A percentile compares a stretch with the other conserved stretches of the same genome.
Conservation (phyloP, 495 filamentous ascomycete species). For the Podospora pseudoanserina region DNA sequence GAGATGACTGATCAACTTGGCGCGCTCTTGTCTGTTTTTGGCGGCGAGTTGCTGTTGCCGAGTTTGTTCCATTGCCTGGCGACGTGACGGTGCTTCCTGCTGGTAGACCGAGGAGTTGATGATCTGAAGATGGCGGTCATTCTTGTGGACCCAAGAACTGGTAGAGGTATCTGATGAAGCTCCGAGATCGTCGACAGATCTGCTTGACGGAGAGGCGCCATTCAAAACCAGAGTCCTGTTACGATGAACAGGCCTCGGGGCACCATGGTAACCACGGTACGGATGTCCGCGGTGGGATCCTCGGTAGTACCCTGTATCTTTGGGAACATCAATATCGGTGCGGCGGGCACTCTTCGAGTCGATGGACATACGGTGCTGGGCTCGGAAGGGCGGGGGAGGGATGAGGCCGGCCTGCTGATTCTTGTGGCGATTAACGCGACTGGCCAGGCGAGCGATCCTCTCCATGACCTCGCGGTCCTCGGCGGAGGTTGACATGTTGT, state of each 20-base stretch:
- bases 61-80: slow-evolving; percentile 71
- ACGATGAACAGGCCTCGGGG: slow-evolving; percentile 51
- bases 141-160: slow-evolving; percentile 69
- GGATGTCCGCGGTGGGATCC: slow-evolving; percentile 33
- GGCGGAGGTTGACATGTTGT: slow-evolving; percentile 60
- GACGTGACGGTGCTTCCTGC: slow-evolving; percentile 64
- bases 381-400: slow-evolving; percentile 12
- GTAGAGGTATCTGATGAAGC: slow-evolving; percentile 38
- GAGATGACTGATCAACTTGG: slow-evolving; percentile 49
- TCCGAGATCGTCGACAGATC: slow-evolving; percentile 28
- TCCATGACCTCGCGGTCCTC: slow-evolving; percentile 70
- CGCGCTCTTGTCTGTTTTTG: slow-evolving; percentile 62
- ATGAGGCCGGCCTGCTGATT: slow-evolving; percentile 49
- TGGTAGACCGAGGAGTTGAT: slow-evolving; percentile 84
- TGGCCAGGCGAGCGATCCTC: slow-evolving; percentile 71
- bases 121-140: slow-evolving; percentile 80
- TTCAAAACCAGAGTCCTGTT: slow-evolving; percentile 75
- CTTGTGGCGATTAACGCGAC: slow-evolving; percentile 82
- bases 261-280: slow-evolving; percentile 47
- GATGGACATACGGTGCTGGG: slow-evolving; percentile 27
- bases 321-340: slow-evolving; percentile 21
- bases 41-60: slow-evolving; percentile 56
- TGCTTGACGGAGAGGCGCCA: slow-evolving; percentile 28
- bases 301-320: slow-evolving; percentile 26
- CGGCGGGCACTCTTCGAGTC: slow-evolving; percentile 4